These are phyloP conservation scores for Rhodosporidiobolus sp. DNA, from an alignment of 768 basidiomycete species.

Conservation along the genomic window DNA sequence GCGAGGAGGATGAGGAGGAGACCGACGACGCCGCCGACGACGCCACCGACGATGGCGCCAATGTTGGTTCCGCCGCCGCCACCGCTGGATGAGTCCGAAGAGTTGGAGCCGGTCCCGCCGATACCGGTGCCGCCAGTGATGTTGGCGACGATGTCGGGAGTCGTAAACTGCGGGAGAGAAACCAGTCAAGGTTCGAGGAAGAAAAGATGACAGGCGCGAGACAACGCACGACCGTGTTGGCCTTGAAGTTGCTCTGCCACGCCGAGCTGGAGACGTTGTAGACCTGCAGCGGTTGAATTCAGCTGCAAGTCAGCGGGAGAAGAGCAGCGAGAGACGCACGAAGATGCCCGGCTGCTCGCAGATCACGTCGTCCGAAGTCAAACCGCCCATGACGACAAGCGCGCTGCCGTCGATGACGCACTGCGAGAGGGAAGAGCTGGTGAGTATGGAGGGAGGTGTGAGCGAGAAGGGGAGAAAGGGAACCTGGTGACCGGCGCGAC, in stretches of 20 bases:
- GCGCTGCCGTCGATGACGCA: constrained; percentile 35
- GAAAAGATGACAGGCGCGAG: not conserved
- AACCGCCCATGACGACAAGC: constrained; percentile 40
- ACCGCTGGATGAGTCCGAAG: constrained; percentile 29
- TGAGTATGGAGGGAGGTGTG: not conserved
- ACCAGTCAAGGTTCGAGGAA: not conserved
- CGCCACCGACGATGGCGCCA: constrained; percentile 36
- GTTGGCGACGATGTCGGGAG: constrained; percentile 35
- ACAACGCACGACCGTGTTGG: constrained; percentile 1
- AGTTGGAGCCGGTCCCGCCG: constrained; percentile 17
- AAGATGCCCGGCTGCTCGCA: constrained; percentile 42
- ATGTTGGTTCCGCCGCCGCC: not conserved
- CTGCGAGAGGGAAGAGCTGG: not conserved
- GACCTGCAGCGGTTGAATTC: not conserved
- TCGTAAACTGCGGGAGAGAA: constrained; percentile 4
- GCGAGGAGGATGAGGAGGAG: constrained; percentile 22
- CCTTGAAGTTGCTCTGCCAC: constrained; percentile 16
- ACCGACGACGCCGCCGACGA: constrained; percentile 32
- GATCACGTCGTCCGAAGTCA: constrained; percentile 25
- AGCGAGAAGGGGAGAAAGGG: not conserved
- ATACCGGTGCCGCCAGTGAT: constrained; percentile 41
- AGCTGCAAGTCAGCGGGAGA: not conserved
- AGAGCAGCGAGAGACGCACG: not conserved
- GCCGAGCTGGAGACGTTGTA: constrained; percentile 1
- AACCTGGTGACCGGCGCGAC: constrained; percentile 34